Base-by-base conservation (phyloP, 2,329 filamentous ascomycete species). In the Cercospora beticola region DNA sequence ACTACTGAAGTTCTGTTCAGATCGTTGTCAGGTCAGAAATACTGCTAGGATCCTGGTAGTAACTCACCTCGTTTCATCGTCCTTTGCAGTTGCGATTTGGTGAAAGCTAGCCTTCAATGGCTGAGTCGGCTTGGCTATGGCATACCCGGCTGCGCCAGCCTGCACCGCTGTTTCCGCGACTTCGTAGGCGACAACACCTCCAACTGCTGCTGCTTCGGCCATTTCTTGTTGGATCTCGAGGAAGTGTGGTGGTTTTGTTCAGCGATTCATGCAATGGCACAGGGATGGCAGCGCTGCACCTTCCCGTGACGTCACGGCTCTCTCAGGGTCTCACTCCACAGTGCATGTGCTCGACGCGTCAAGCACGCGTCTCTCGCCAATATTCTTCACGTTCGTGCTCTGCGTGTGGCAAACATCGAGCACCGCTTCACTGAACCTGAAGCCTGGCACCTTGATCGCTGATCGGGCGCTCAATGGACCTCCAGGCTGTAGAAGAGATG, bases 21-120 rank as follows among this genome's bases (percentile, higher is more conserved):
- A 56, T 65, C 10, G 67, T 59, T 30, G 23, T 52, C n/a, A 43
- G 14, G 21, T 0, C 33, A 5, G 3, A 23, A 6, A n/a, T n/a
- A 28, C 12, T 58, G 10, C 33, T 49, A 16, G 23, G 49, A n/a
- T 46, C 14, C 36, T 36, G 40, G 26, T n/a, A 33, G 16, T 5
- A 14, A 46, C 67, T 62, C 61, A 75, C 71, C 67, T 71, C 8
- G 79, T 78, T 10, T 77, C 68, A 40, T 81, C 78, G 56, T 79
- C 75, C 18, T 74, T 77, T 12, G 78, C 75, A 2, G 78, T 78
- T 36, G 81, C 81, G 61, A 83, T 79, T 56, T 81, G 77, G 2
- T 72, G 78, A 64, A 82, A 82, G 9, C 78, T 80, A 7, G 79
- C 81, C 60, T 82, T 82, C 54, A 83, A 73, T 57, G 81, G 81